Evolutionary conservation across 1,139 yeast genomes (phyloP), one percentile per base, ranked within the genome.

Genomic region (Hemisphaericaspora xylanilytica): DNA sequence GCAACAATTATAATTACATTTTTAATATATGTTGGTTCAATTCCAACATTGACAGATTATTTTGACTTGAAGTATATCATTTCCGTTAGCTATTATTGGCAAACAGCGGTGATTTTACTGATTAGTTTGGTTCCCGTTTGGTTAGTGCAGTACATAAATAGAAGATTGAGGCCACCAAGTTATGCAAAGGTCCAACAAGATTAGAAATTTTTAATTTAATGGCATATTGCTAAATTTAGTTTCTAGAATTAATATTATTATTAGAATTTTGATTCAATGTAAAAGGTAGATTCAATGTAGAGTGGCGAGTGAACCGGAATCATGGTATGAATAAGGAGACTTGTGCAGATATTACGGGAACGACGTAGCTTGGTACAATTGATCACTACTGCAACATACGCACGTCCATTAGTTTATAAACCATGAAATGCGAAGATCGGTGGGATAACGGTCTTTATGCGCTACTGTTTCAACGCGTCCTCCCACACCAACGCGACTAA

Each of bases 151-250:
- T 73, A 86, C 5, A 65, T 90, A 20, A 80, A 83, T 54, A 74
- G 96, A 46, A 79, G 72, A 48, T 61, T 94, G 42, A 78, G 89
- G 48, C 98, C 98, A 7, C 98, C 98, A 29, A 89, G 86, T 56
- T 92, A 94, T 61, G 97, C 97, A n/a, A 92, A 92, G 58, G 97
- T 92, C 36, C 97, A 87, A 59, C 94, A 83, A 46, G 80, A 65
- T 44, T 67, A 52, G 40, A 9, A 28, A n/a, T n/a, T n/a, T 15
- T 14, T 15, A 28, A 6, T 14, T 15, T 16, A 20, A 28, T 12
- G 15, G 16, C 16, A 9, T 16, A 16, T 17, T 18, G 8, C 8
- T n/a, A 15, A 16, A 6, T n/a, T 25, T 9, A 4, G 7, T n/a
- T 25, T 25, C 4, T 8, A 22, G 4, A 22, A 22, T 22, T 9